phyloP scores from a whole-genome alignment of 2,329 filamentous ascomycete species.

The Ophiostoma quercus region DNA sequence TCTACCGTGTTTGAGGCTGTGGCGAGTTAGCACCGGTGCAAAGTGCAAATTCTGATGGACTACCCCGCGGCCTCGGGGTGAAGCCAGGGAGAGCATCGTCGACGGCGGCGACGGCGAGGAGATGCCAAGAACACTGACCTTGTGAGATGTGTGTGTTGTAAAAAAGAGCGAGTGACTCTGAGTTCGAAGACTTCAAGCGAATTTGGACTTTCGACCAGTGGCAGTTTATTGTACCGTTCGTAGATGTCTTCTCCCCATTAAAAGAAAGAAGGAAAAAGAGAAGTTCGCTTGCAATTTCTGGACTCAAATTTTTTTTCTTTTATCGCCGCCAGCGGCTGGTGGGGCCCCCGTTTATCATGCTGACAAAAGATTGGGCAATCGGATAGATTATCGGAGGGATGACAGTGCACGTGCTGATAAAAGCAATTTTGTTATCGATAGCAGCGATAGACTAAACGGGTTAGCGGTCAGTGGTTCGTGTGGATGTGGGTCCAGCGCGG shows the following conservation, averaged over 20 bases:
- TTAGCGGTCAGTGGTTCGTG: neutral
- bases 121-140: slow-evolving; percentile 15
- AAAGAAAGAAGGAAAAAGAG: slow-evolving; percentile 30
- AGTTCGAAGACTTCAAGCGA: slow-evolving; percentile 30
- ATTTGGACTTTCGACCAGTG: slow-evolving; percentile 29
- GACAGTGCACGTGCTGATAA: neutral
- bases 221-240: slow-evolving; percentile 30
- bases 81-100: slow-evolving; percentile 18
- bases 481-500: neutral
- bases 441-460: neutral
- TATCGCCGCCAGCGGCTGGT: slow-evolving; percentile 21
- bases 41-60: neutral
- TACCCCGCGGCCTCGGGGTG: neutral
- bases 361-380: slow-evolving; percentile 17
- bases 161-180: slow-evolving; percentile 16
- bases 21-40: slow-evolving; percentile 7
- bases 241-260: slow-evolving; percentile 31
- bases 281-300: slow-evolving; percentile 7
- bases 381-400: neutral
- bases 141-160: neutral
- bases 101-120: neutral
- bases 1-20: slow-evolving; percentile 12
- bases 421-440: neutral
- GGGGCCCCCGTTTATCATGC: slow-evolving; percentile 18
- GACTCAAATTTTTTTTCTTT: slow-evolving; percentile 29